Percentiles rank a stretch among this genome's conserved stretches.
Conservation (phyloP, 2,329 filamentous ascomycete genomes). For the Fusarium palustre region DNA sequence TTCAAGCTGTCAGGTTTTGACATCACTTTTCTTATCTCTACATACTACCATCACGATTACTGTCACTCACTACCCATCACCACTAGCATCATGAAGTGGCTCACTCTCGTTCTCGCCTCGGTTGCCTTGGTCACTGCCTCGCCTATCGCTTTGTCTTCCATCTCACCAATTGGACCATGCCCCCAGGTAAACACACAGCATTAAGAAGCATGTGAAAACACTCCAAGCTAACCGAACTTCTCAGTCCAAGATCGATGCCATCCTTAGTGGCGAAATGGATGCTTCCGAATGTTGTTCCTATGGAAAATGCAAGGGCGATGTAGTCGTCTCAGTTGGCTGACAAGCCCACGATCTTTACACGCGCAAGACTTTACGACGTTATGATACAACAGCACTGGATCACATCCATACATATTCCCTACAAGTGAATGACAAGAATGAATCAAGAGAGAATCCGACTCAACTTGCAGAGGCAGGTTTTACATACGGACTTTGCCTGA, state of each 20-base stretch:
- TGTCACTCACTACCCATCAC: neutral
- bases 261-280: constrained; percentile 60
- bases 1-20: neutral
- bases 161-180: constrained; percentile 53
- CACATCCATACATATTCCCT: constrained; percentile 6
- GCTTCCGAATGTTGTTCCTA: constrained; percentile 67
- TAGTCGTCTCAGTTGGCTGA: constrained; percentile 60
- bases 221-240: constrained; percentile 10
- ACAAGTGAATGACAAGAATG: neutral
- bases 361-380: constrained; percentile 35
- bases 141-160: constrained; percentile 42
- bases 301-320: constrained; percentile 63
- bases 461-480: neutral
- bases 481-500: neutral
- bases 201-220: neutral
- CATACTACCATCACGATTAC: neutral
- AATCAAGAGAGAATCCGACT: neutral
- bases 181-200: constrained; percentile 46
- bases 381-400: constrained; percentile 28
- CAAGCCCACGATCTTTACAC: constrained; percentile 12
- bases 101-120: constrained; percentile 35
- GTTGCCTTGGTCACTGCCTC: constrained; percentile 21
- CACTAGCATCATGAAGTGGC: constrained; percentile 40
- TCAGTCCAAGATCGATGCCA: constrained; percentile 55
- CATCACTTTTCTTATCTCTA: neutral